A percentile compares a stretch with the other conserved stretches of the same genome.
phyloP scores from a whole-genome alignment of 1,139 yeast genomes.

The Yamadazyma membranifaciens region DNA sequence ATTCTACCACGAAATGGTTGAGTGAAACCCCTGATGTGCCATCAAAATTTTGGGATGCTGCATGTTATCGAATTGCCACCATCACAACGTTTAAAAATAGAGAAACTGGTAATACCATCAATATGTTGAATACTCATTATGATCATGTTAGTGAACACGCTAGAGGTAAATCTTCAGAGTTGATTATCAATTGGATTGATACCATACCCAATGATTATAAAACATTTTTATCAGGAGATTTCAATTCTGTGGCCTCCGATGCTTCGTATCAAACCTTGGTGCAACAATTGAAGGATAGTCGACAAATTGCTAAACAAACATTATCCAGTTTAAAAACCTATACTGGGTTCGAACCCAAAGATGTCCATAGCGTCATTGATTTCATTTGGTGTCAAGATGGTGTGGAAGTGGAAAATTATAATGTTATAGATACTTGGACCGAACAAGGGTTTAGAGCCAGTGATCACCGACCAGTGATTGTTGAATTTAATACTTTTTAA shows the following conservation, averaged over 20 bases:
- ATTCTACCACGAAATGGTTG: slow-evolving; percentile 43
- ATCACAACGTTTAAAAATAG: slow-evolving; percentile 29
- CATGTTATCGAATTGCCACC: slow-evolving; percentile 41
- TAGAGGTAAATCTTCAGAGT: slow-evolving; percentile 26
- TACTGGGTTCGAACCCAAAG: slow-evolving; percentile 34
- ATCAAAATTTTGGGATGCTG: slow-evolving; percentile 42
- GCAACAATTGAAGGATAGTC: slow-evolving; percentile 21
- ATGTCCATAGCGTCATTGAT: slow-evolving; percentile 20
- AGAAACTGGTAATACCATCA: slow-evolving; percentile 22
- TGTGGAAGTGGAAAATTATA: slow-evolving; percentile 27
- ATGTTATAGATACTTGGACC: slow-evolving; percentile 29
- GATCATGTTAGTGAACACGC: slow-evolving; percentile 42
- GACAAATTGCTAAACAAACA: slow-evolving; percentile 13
- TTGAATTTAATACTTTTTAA: slow-evolving; percentile 18
- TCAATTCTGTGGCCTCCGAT: slow-evolving; percentile 13
- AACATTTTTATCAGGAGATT: slow-evolving; percentile 27
- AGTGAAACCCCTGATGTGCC: slow-evolving; percentile 41
- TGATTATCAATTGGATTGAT: slow-evolving; percentile 31
- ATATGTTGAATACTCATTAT: slow-evolving; percentile 41
- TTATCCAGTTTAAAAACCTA: slow-evolving; percentile 30
- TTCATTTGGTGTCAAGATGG: slow-evolving; percentile 28
- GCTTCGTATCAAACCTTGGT: slow-evolving; percentile 23
- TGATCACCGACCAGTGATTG: slow-evolving; percentile 44
- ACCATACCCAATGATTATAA: slow-evolving; percentile 28
- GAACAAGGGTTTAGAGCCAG: slow-evolving; percentile 27